Percentiles rank a stretch among this genome's conserved stretches.
Evolutionary conservation across 2,329 filamentous ascomycete species (phyloP).

Genomic region (Lanzia echinophila): DNA sequence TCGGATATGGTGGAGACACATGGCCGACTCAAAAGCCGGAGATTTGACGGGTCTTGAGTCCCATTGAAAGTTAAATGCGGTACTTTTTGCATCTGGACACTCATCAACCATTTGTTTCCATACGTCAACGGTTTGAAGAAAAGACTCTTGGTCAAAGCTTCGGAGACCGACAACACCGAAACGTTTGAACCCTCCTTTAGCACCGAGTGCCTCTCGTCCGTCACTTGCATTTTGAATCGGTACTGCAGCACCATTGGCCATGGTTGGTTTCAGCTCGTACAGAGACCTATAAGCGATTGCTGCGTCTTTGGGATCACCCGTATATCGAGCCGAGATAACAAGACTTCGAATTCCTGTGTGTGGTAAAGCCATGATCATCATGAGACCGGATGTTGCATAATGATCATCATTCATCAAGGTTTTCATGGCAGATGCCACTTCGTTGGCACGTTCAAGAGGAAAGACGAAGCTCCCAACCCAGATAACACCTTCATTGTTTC

Average conservation of each 20-base stretch:
- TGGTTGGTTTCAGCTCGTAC: not conserved
- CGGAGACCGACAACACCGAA: conserved; percentile 9
- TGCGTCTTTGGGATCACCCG: conserved; percentile 2
- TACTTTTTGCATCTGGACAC: conserved; percentile 10
- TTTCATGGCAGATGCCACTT: conserved; percentile 24
- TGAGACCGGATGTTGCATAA: conserved; percentile 5
- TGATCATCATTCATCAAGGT: conserved; percentile 2
- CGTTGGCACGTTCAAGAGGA: conserved; percentile 22
- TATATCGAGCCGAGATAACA: conserved; percentile 6
- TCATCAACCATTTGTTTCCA: conserved; percentile 3
- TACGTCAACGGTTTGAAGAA: conserved; percentile 6
- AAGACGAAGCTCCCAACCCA: conserved; percentile 29
- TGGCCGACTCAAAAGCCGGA: conserved; percentile 7
- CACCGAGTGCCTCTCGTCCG: conserved; percentile 4
- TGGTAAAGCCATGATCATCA: conserved; percentile 9
- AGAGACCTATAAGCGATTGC: not conserved
- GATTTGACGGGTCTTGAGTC: not conserved
- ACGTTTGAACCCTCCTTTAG: conserved; percentile 7
- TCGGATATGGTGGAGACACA: conserved; percentile 3
- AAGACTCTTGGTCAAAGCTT: conserved; percentile 4
- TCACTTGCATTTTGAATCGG: conserved; percentile 7
- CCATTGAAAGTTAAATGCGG: conserved; percentile 12
- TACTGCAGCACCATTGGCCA: not conserved
- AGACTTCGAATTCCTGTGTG: conserved; percentile 4
- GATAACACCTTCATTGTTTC: conserved; percentile 15